Evolutionary conservation across 805 yeast species (phyloP).

Genomic region (Candida tibetensis): DNA sequence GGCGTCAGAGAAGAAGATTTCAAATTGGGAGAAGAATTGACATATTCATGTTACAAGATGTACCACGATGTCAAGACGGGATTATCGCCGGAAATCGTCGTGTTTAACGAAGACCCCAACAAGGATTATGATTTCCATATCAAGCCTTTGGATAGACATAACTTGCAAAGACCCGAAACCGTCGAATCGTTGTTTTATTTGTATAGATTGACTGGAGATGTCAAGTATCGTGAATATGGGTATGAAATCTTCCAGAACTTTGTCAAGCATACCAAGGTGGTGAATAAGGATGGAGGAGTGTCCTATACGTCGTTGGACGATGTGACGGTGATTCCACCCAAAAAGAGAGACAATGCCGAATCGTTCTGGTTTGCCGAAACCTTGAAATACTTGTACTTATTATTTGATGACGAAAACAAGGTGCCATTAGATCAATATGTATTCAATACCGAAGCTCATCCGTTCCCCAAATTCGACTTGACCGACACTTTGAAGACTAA

Average conservation of each 20-base stretch:
- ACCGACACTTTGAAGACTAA: constrained; percentile 55
- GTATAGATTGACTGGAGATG: constrained; percentile 76
- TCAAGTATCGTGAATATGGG: constrained; percentile 84
- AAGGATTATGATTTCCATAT: constrained; percentile 58
- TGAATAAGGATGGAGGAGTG: constrained; percentile 39
- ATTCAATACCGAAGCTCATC: constrained; percentile 92
- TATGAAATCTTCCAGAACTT: constrained; percentile 79
- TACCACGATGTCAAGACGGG: constrained; percentile 74
- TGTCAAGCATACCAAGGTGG: constrained; percentile 53
- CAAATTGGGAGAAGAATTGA: constrained; percentile 67
- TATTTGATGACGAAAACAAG: constrained; percentile 66
- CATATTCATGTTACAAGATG: constrained; percentile 81
- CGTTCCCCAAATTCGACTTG: constrained; percentile 71
- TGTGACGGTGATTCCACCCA: constrained; percentile 57
- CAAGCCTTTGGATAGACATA: constrained; percentile 73
- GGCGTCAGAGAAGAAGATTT: constrained; percentile 59
- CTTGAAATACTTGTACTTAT: constrained; percentile 74
- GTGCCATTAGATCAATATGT: constrained; percentile 68
- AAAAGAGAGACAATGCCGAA: constrained; percentile 70
- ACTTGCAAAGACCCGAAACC: constrained; percentile 90
- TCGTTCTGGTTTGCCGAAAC: constrained; percentile 95
- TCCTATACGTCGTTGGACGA: constrained; percentile 64
- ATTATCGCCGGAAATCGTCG: constrained; percentile 83
- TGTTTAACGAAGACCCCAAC: constrained; percentile 60
- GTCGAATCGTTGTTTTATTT: constrained; percentile 83